These are phyloP conservation scores for Tetrahymena malaccensis DNA, from an alignment of 73 alveolate species.

Conservation along the genomic window DNA sequence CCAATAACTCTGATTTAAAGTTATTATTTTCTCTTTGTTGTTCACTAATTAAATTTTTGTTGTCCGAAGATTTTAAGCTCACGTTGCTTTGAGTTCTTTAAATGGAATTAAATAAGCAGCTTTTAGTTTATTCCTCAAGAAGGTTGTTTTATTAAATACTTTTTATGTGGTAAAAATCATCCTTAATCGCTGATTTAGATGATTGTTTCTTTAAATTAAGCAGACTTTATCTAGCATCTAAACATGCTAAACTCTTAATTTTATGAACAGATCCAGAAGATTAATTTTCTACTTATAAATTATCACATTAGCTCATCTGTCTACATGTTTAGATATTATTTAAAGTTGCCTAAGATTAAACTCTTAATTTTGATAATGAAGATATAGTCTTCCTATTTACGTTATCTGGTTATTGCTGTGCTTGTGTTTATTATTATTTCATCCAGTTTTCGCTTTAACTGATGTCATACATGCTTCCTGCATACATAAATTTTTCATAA, in stretches of 20 bases:
- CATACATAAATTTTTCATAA: not conserved
- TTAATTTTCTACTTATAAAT: not conserved
- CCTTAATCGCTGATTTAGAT: not conserved
- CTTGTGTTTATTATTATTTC: not conserved
- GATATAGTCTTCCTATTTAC: not conserved
- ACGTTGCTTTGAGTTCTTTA: not conserved
- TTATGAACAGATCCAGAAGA: not conserved
- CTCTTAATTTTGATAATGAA: not conserved
- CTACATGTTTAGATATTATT: not conserved
- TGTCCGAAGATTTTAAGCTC: not conserved
- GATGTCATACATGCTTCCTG: not conserved
- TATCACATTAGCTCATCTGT: not conserved
- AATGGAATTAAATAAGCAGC: not conserved
- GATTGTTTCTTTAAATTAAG: not conserved
- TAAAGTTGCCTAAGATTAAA: not conserved
- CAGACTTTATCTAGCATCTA: not conserved
- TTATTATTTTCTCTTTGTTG: not conserved
- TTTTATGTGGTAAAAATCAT: not conserved
- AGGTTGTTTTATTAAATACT: not conserved
- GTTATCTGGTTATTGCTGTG: not conserved
- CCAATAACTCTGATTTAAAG: not conserved
- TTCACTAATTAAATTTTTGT: not conserved
- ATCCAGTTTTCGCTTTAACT: not conserved
- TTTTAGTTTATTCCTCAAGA: not conserved
- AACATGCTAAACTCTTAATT: not conserved